Evolutionary conservation across 2,329 filamentous ascomycete genomes (phyloP).

Genomic region (Colletotrichum tofieldiae): DNA sequence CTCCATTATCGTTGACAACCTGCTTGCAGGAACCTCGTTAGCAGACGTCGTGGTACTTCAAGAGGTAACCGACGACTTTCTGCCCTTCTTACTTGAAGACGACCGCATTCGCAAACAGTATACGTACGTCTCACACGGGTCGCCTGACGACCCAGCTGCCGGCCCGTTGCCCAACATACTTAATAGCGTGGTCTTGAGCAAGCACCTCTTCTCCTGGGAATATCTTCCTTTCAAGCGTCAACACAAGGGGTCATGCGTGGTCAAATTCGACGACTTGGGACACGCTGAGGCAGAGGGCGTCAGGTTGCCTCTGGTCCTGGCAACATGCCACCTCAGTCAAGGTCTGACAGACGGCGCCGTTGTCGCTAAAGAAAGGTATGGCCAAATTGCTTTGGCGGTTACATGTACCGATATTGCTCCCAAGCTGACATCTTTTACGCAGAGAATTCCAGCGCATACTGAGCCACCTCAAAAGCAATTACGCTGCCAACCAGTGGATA

Average conservation of each 20-base stretch:
- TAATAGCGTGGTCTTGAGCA: constrained; percentile 74
- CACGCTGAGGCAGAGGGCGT: constrained; percentile 44
- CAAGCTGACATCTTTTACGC: constrained; percentile 1
- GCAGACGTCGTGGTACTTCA: constrained; percentile 70
- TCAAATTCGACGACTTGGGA: constrained; percentile 52
- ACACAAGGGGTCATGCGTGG: constrained; percentile 65
- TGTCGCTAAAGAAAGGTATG: constrained; percentile 63
- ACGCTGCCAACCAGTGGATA: constrained; percentile 65
- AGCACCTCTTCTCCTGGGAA: constrained; percentile 69
- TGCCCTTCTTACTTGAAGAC: constrained; percentile 68
- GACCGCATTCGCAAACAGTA: constrained; percentile 63
- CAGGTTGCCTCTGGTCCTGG: constrained; percentile 63
- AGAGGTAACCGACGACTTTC: constrained; percentile 77
- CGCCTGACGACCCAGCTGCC: constrained; percentile 66
- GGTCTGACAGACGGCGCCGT: constrained; percentile 74
- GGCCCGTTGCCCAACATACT: constrained; percentile 72
- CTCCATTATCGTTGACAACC: constrained; percentile 59
- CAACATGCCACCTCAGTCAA: constrained; percentile 73
- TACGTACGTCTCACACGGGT: constrained; percentile 70
- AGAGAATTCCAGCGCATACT: constrained; percentile 68
- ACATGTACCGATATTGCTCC: not conserved
- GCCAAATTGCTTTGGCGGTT: too few relatives aligned
- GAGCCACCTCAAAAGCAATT: constrained; percentile 59
- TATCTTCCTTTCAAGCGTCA: constrained; percentile 67
- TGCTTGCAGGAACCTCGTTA: constrained; percentile 58